A percentile compares a stretch with the other conserved stretches of the same genome.
Evolutionary conservation across 2,329 filamentous ascomycete species (phyloP).

Genomic region (Stemphylium vesicarium): DNA sequence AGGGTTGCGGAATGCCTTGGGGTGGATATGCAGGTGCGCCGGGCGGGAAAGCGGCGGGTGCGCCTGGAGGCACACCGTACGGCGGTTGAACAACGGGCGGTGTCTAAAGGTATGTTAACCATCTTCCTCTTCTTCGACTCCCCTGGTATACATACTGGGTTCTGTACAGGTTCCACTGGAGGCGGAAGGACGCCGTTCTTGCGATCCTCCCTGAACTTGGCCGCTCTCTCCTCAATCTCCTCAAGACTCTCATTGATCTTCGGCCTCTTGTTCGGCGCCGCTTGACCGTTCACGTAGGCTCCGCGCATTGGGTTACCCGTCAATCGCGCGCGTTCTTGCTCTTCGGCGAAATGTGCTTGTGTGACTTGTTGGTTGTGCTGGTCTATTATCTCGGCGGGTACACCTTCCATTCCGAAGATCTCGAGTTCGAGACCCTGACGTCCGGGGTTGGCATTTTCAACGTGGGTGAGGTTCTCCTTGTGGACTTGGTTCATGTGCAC

Average conservation of each 20-base stretch:
- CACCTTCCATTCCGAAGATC: conserved; percentile 98
- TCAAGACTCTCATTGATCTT: conserved; percentile 74
- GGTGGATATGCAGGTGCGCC: conserved; percentile 27
- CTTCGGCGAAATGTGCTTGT: conserved; percentile 81
- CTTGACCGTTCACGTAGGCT: conserved; percentile 47
- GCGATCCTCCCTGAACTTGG: conserved; percentile 52
- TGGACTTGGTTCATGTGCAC: conserved; percentile 99
- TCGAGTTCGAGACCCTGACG: conserved; percentile 87
- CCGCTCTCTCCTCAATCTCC: conserved; percentile 80
- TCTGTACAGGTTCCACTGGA: conserved; percentile 44
- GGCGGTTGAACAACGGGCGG: conserved; percentile 28
- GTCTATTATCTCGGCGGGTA: conserved; percentile 82
- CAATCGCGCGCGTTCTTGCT: conserved; percentile 78
- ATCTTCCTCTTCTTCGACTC: neutral
- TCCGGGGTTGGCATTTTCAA: conserved; percentile 91
- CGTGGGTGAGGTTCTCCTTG: conserved; percentile 84
- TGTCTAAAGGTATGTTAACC: conserved; percentile 26
- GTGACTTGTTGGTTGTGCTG: conserved; percentile 87
- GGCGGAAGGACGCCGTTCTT: conserved; percentile 50
- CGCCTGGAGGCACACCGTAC: conserved; percentile 28
- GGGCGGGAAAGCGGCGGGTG: conserved; percentile 32
- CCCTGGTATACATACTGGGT: conserved; percentile 14
- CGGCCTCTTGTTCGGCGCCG: conserved; percentile 62
- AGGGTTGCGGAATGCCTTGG: conserved; percentile 27
- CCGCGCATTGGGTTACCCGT: conserved; percentile 81